phyloP scores from a whole-genome alignment of 1,284 basidiomycete species.

The Naganishia albida region DNA sequence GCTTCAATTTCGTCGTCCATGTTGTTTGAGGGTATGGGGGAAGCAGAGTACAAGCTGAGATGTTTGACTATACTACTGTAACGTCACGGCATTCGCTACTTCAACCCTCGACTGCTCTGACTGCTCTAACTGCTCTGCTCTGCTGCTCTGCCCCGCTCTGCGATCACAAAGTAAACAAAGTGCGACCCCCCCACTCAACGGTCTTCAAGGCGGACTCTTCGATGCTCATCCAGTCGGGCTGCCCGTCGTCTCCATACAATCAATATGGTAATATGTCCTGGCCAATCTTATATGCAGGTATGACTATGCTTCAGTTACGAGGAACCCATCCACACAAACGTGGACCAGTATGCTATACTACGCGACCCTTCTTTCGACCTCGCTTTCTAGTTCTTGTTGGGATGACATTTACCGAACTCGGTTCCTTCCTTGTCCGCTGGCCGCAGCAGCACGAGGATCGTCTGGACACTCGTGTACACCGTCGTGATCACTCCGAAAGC shows the following conservation, averaged over 20 bases:
- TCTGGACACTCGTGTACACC: slow-evolving; percentile 66
- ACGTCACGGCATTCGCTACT: no score
- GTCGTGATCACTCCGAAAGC: slow-evolving; percentile 81
- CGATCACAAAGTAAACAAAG: slow-evolving; percentile 8
- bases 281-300: no score
- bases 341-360: neutral
- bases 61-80: neutral
- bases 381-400: slow-evolving; percentile 9
- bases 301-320: neutral
- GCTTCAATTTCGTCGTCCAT: slow-evolving; percentile 44
- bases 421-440: slow-evolving; percentile 31
- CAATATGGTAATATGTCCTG: no score
- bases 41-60: neutral
- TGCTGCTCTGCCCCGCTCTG: no score
- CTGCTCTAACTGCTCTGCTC: no score
- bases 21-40: neutral
- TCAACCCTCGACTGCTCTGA: no score
- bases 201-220: no score
- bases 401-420: slow-evolving; percentile 20
- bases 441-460: slow-evolving; percentile 46
- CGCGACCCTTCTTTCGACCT: neutral
- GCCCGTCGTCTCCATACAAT: neutral
- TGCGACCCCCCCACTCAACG: no score
- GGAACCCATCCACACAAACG: neutral
- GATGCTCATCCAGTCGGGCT: neutral